Evolutionary conservation across 139 green algal genomes (phyloP), one percentile per base, ranked within the genome.

Genomic region (Chlorella sp.): DNA sequence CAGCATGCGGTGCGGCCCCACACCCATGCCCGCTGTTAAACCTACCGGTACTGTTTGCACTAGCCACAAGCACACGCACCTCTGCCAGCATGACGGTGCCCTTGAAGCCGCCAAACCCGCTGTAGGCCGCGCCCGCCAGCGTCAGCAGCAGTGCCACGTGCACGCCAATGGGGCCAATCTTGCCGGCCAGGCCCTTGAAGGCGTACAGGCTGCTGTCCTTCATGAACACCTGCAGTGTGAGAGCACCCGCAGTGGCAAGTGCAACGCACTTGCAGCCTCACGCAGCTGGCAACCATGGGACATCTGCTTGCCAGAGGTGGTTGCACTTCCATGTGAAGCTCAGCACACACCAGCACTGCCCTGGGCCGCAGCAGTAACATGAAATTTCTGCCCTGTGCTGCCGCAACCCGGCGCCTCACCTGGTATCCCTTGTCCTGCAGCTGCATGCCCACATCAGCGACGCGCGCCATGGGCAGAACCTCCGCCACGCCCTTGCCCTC

Each of bases 131-230:
- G 24, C 95, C 95, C 27, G 72, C 79, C 65, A 99, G 88, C 62
- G 88, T 87, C 42, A 96, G 72, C 35, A 99, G 81, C 82, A 99
- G 86, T 64, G 84, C 88, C 10, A 84, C 86, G 78, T 99, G 95
- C 51, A 99, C 95, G 2, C 93, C 95, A 51, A 99, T 98, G 29
- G 95, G 95, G 0, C 90, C 96, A 20, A 98, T 63, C 35, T 91
- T 86, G 31, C 96, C 96, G 26, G 88, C 87, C 34, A 99, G 80
- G 4, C 94, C 94, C 79, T 98, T 98, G 88, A 99, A 99, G 0
- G 84, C 95, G 80, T 99, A 99, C 77, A 99, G 77, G 49, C 80
- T 73, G 1, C 77, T 72, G 6, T 84, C 87, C 51, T 90, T 79
- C n/a, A 94, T 26, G 65, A 98, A 99, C 2, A 98, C 88, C 78